Base-by-base conservation (phyloP, 352 stramenopile genomes). In the Pythium volutum region DNA sequence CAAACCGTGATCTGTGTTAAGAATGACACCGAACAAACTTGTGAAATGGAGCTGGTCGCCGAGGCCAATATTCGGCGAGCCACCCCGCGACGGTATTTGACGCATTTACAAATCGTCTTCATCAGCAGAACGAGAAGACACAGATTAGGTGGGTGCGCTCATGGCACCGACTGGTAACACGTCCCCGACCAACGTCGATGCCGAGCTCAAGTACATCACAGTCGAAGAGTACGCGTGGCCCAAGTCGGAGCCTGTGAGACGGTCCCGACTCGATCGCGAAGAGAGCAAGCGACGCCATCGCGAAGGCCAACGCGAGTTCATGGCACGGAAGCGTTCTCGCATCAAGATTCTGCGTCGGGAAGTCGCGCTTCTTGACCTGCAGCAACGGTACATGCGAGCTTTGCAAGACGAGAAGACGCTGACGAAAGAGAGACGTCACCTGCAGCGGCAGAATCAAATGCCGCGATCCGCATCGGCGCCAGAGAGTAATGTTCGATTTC, bases 261-360 rank as follows among this genome's bases (percentile, higher is more conserved):
- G 53, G 18, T 4, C 9, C 18, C 53, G 53, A 11, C n/a, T 60
- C 22, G 23, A 49, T 3, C 39, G 52, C 3, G 26, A 60, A 25
- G 53, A 60, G 41, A 39, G 53, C 0, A 51, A 52, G 27, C 53
- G 53, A 23, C 23, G 53, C 29, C 53, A 60, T 26, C 27, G 53
- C 15, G 53, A 60, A n/a, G 31, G 42, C 14, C 53, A 60, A 22
- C 23, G 41, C 7, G 39, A 52, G 29, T 60, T 50, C 18, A 41
- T 60, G 26, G 14, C 29, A 7, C 53, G 53, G 25, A 60, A 52
- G 22, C 39, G 41, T 3, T 27, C 26, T 18, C 27, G 27, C 26
- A n/a, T 60, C 15, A 41, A 31, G 49, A n/a, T 33, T 2, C 49
- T 56, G 4, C 49, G 31, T 5, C 34, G 12, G 11, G 20, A 43